phyloP scores from a whole-genome alignment of 2,329 filamentous ascomycete genomes.

The Fusarium mundagurra region DNA sequence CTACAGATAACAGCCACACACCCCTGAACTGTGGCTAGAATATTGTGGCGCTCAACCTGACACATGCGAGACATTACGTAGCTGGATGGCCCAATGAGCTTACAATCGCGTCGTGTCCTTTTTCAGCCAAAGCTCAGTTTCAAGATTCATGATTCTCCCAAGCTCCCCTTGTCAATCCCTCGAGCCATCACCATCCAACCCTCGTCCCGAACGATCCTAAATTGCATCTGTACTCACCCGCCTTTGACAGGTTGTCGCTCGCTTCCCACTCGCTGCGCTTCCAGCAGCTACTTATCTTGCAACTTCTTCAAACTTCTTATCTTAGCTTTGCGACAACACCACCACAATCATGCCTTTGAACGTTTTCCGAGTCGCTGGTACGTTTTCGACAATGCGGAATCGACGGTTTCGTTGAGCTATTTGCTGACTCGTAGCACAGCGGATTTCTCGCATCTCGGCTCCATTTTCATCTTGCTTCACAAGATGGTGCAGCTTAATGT shows the following conservation, averaged over 20 bases:
- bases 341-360: slow-evolving; percentile 60
- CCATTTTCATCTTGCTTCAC: slow-evolving; percentile 92
- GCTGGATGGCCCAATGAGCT: slow-evolving; percentile 43
- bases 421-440: slow-evolving; percentile 60
- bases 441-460: slow-evolving; percentile 94
- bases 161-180: slow-evolving; percentile 38
- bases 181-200: slow-evolving; percentile 26
- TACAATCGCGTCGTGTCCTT: slow-evolving; percentile 47
- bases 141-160: slow-evolving; percentile 38
- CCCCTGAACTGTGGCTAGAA: not conserved
- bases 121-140: slow-evolving; percentile 38
- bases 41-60: slow-evolving; percentile 8
- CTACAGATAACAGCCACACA: slow-evolving; percentile 7
- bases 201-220: slow-evolving; percentile 19
- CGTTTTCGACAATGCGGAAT: slow-evolving; percentile 34
- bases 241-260: slow-evolving; percentile 29
- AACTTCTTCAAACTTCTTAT: slow-evolving; percentile 7
- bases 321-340: slow-evolving; percentile 23
- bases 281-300: slow-evolving; percentile 24
- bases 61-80: slow-evolving; percentile 31
- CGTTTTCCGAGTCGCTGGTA: slow-evolving; percentile 67
- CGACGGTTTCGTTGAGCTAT: not conserved
- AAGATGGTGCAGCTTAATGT: slow-evolving; percentile 97
- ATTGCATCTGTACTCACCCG: slow-evolving; percentile 21
- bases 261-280: slow-evolving; percentile 29